Base-by-base conservation (phyloP, 345 rosid genomes). In the Arabidopsis thaliana region DNA sequence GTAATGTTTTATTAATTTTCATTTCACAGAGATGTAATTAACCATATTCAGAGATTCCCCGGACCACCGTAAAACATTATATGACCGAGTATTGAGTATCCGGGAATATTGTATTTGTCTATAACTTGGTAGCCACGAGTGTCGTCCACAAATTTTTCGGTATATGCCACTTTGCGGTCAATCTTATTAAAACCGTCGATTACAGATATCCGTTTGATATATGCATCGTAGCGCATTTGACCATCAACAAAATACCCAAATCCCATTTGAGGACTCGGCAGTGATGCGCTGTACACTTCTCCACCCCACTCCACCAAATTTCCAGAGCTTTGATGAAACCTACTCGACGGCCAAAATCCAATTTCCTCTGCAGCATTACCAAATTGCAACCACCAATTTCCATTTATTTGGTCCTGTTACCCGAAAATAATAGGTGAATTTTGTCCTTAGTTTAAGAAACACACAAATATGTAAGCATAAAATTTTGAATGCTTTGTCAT, bases 41-140 rank as follows among this genome's bases (percentile, higher is more conserved):
- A 25, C 42, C 23, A 41, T 1, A 0, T 45, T 16, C 30, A 65
- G 7, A 65, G 16, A 46, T 65, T 20, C 10, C 74, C 65, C 3
- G 74, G 55, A 70, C 74, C 74, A 70, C 74, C 74, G 58, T 11
- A 70, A 45, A 44, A 70, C 10, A 58, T 44, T 5, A 71, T 8
- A 59, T 48, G 74, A 23, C 74, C 48, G 5, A 2, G 1, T 0
- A 13, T 10, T 7, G 40, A 4, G 60, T 11, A 11, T 28, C 1
- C 7, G 3, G 16, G 5, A 28, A 1, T 37, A 0, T 37, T 30
- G 10, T 28, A 2, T 20, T 13, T 0, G 5, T 20, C 24, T 59
- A 23, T 0, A 3, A 25, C 3, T 4, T 14, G 6, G 8, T 46
- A 46, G 32, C 11, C 67, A 8, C 5, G 9, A 8, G 1, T 4